phyloP scores from a whole-genome alignment of 1,139 yeast genomes.

The Cylindricascospora bacillispora region DNA sequence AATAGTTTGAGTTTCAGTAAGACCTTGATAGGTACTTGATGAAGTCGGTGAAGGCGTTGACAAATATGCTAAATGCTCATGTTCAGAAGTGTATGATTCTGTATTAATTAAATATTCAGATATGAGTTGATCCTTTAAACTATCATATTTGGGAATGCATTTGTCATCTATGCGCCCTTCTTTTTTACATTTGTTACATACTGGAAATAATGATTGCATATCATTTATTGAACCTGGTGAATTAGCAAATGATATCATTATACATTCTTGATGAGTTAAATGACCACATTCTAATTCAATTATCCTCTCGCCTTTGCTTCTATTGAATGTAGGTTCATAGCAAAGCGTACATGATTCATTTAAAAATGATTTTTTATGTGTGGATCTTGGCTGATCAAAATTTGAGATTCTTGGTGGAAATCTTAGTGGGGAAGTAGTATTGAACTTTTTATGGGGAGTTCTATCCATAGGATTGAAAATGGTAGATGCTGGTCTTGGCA shows the following conservation, averaged over 20 bases:
- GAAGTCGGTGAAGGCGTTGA: neutral
- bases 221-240: slow-evolving; percentile 6
- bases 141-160: slow-evolving; percentile 20
- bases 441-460: neutral
- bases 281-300: slow-evolving; percentile 24
- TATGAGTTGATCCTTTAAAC: slow-evolving; percentile 15
- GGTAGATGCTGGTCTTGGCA: slow-evolving; percentile 13
- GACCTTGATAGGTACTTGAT: neutral
- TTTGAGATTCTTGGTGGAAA: slow-evolving; percentile 8
- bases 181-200: slow-evolving; percentile 14
- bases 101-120: slow-evolving; percentile 10
- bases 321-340: slow-evolving; percentile 21
- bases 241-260: slow-evolving; percentile 15
- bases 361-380: slow-evolving; percentile 18
- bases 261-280: slow-evolving; percentile 23
- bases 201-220: slow-evolving; percentile 17
- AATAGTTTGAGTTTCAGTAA: neutral
- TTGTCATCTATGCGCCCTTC: slow-evolving; percentile 6
- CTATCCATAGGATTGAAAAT: slow-evolving; percentile 2
- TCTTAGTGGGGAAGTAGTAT: neutral
- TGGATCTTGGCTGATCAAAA: slow-evolving; percentile 7
- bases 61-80: too few relatives aligned
- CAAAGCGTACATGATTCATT: slow-evolving; percentile 23
- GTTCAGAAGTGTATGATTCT: slow-evolving; percentile 1
- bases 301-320: slow-evolving; percentile 22